Evolutionary conservation across 371 early-diverging fungal genomes (phyloP).

Genomic region (Rhizopus stolonifer): DNA sequence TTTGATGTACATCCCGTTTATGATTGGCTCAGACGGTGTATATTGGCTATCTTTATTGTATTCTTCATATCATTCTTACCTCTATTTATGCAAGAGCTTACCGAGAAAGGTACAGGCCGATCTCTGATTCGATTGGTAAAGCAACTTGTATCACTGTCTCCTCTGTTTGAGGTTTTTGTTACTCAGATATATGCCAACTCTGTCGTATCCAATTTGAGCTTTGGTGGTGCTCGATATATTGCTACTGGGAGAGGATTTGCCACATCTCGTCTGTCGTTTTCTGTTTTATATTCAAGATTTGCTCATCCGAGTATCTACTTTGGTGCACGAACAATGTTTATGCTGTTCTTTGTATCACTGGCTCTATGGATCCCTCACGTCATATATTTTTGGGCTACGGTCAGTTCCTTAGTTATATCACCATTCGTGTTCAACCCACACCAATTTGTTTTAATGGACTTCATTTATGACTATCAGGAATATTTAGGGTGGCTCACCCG

Average conservation of each 20-base stretch:
- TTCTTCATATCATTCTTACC: slow-evolving; percentile 85
- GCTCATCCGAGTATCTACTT: slow-evolving; percentile 81
- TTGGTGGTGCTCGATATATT: slow-evolving; percentile 87
- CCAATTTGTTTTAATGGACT: slow-evolving; percentile 74
- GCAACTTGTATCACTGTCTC: slow-evolving; percentile 82
- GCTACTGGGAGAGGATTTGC: slow-evolving; percentile 91
- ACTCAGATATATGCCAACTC: slow-evolving; percentile 88
- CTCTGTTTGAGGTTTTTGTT: slow-evolving; percentile 88
- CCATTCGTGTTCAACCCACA: slow-evolving; percentile 89
- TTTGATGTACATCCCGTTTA: slow-evolving; percentile 70
- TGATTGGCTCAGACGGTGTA: slow-evolving; percentile 81
- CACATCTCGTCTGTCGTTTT: slow-evolving; percentile 80
- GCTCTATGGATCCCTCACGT: slow-evolving; percentile 74
- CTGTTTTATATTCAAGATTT: slow-evolving; percentile 77
- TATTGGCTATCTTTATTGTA: slow-evolving; percentile 77
- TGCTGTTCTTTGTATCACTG: slow-evolving; percentile 75
- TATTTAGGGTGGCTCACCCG: slow-evolving; percentile 78
- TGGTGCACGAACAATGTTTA: slow-evolving; percentile 72
- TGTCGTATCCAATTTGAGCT: slow-evolving; percentile 78
- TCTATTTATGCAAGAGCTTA: slow-evolving; percentile 81
- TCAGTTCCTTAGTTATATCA: slow-evolving; percentile 67
- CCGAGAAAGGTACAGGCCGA: slow-evolving; percentile 81
- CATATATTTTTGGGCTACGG: slow-evolving; percentile 85
- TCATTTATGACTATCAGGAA: slow-evolving; percentile 78
- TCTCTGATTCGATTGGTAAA: slow-evolving; percentile 74